Conservation (phyloP, 345 rosid species). For the Euclidium syriacum region DNA sequence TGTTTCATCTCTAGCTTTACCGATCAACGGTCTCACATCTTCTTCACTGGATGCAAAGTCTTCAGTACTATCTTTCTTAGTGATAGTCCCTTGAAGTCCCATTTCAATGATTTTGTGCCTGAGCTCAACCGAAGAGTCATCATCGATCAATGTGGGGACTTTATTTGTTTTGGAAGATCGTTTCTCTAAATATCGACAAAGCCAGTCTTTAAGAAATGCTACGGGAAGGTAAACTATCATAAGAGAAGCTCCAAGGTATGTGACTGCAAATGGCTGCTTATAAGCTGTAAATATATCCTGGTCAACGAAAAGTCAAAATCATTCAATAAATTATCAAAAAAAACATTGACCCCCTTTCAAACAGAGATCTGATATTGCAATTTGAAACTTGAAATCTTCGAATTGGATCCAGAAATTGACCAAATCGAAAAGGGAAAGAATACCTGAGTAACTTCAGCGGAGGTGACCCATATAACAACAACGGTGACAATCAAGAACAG, state of each 20-base stretch:
- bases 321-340: background rate
- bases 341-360: background rate
- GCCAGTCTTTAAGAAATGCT: slow-evolving; percentile 84
- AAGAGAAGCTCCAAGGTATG: slow-evolving; percentile 98
- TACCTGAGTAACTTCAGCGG: slow-evolving; percentile 92
- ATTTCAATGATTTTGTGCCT: slow-evolving; percentile 57
- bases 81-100: slow-evolving; percentile 66
- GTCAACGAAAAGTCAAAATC: slow-evolving; percentile 10
- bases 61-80: slow-evolving; percentile 69
- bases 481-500: slow-evolving; percentile 79
- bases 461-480: slow-evolving; percentile 88
- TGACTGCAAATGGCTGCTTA: slow-evolving; percentile 97
- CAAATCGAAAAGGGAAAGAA: background rate
- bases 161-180: slow-evolving; percentile 47
- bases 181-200: slow-evolving; percentile 46
- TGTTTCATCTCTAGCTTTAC: slow-evolving; percentile 52
- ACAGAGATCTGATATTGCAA: slow-evolving; percentile 24
- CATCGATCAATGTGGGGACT: slow-evolving; percentile 33
- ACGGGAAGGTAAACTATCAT: slow-evolving; percentile 96
- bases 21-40: slow-evolving; percentile 64
- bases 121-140: slow-evolving; percentile 47
- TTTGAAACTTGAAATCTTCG: background rate
- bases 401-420: slow-evolving; percentile 6
- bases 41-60: slow-evolving; percentile 58
- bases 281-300: slow-evolving; percentile 92